A percentile compares a stretch with the other conserved stretches of the same genome.
phyloP scores from a whole-genome alignment of 331 rosid genomes.

The Quercus lobata region DNA sequence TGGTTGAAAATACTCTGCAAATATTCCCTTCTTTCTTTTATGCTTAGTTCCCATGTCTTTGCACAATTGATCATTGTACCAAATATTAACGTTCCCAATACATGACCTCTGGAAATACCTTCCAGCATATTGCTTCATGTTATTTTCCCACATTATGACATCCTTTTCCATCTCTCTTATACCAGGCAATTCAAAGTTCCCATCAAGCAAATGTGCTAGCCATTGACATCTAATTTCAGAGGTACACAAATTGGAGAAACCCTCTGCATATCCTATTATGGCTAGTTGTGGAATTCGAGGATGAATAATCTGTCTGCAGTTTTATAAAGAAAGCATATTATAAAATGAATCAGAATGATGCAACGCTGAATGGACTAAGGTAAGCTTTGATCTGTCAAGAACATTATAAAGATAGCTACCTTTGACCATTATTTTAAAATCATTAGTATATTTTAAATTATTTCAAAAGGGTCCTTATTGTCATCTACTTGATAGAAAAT shows the following conservation, averaged over 20 bases:
- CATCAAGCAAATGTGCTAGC: constrained; percentile 35
- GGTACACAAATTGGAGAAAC: constrained; percentile 23
- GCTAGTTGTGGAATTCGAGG: constrained; percentile 45
- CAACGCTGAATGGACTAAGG: not conserved
- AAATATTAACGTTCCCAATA: constrained; percentile 8
- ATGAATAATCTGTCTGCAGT: constrained; percentile 33
- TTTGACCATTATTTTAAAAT: too few species aligned
- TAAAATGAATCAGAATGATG: not conserved
- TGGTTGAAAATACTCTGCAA: constrained; percentile 34
- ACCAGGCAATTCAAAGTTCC: constrained; percentile 31
- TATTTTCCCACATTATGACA: constrained; percentile 29
- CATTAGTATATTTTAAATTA: too few species aligned
- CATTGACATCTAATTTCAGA: constrained; percentile 47
- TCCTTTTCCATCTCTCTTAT: constrained; percentile 46
- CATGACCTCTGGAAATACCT: constrained; percentile 27
- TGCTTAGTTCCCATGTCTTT: constrained; percentile 41
- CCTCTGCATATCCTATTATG: constrained; percentile 38
- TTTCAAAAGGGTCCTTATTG: too few species aligned
- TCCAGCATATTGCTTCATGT: constrained; percentile 26
- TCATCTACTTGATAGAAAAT: too few species aligned
- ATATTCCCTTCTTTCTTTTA: constrained; percentile 27
- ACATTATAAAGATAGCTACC: not conserved
- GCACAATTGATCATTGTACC: constrained; percentile 44
- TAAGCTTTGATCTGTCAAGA: not conserved
- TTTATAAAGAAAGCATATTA: not conserved